Evolutionary conservation across 2,329 filamentous ascomycete species (phyloP).

Genomic region (Aspergillus brunneoviolaceus): DNA sequence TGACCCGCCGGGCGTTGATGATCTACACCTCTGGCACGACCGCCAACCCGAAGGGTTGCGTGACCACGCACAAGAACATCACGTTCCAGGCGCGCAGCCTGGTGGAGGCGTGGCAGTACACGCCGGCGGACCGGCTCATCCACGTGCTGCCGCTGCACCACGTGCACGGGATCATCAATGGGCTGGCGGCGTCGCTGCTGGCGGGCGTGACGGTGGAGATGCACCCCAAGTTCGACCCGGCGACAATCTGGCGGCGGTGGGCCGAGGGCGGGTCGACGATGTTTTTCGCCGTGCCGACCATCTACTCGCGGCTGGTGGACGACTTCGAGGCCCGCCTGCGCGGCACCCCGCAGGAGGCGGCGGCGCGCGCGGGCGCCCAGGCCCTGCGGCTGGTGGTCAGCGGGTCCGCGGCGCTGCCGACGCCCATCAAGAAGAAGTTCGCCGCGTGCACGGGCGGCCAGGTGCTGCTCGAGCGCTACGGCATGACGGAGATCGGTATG

Average conservation of each 20-base stretch:
- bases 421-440: conserved; percentile 43
- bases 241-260: conserved; percentile 51
- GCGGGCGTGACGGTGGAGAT: conserved; percentile 51
- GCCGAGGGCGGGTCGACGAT: conserved; percentile 44
- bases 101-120: conserved; percentile 34
- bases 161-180: conserved; percentile 53
- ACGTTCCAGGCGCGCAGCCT: conserved; percentile 34
- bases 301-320: conserved; percentile 51
- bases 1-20: conserved; percentile 40
- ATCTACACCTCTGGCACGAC: conserved; percentile 47
- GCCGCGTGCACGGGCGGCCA: conserved; percentile 41
- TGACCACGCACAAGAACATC: conserved; percentile 45
- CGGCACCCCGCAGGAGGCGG: conserved; percentile 34
- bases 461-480: conserved; percentile 50
- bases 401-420: conserved; percentile 45
- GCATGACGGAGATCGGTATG: conserved; percentile 54
- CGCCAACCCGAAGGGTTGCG: conserved; percentile 44
- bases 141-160: conserved; percentile 54
- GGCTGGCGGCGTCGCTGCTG: conserved; percentile 49
- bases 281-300: conserved; percentile 54
- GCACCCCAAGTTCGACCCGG: conserved; percentile 46
- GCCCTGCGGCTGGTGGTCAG: conserved; percentile 42
- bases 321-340: conserved; percentile 44
- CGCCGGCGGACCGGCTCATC: conserved; percentile 45
- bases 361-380: conserved; percentile 33